Evolutionary conservation across 2,329 filamentous ascomycete genomes (phyloP).

Genomic region (Botrytis cinerea): DNA sequence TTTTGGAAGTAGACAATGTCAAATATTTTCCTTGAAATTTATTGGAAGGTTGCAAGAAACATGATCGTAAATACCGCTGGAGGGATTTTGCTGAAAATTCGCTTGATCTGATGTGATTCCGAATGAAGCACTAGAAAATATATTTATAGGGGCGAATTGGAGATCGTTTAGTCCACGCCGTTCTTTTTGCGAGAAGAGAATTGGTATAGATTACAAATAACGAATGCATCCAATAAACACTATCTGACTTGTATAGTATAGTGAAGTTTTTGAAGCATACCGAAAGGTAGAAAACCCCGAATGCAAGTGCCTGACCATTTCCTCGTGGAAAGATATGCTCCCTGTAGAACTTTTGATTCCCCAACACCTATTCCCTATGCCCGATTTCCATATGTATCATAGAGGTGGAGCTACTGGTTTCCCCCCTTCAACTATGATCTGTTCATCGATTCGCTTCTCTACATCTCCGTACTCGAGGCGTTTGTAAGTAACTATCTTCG

Average conservation of each 20-base stretch:
- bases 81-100: not conserved
- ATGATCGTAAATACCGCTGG: not conserved
- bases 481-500: constrained; percentile 89
- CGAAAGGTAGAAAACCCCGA: not conserved
- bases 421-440: constrained; percentile 67
- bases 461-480: constrained; percentile 69
- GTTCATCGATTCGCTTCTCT: constrained; percentile 58
- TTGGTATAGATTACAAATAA: not conserved
- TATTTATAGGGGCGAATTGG: not conserved
- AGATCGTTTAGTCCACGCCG: not conserved
- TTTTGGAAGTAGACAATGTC: not conserved
- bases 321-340: not conserved
- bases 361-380: not conserved
- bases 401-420: constrained; percentile 30
- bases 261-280: not conserved
- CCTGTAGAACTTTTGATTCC: not conserved
- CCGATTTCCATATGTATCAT: not conserved
- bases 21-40: not conserved
- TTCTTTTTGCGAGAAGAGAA: not conserved
- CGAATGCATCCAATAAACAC: not conserved
- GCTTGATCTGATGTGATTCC: not conserved
- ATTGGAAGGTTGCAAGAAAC: not conserved
- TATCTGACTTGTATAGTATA: not conserved
- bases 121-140: not conserved
- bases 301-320: not conserved